Evolutionary conservation across 371 early-diverging fungal genomes (phyloP).

Genomic region (Circinella minor): DNA sequence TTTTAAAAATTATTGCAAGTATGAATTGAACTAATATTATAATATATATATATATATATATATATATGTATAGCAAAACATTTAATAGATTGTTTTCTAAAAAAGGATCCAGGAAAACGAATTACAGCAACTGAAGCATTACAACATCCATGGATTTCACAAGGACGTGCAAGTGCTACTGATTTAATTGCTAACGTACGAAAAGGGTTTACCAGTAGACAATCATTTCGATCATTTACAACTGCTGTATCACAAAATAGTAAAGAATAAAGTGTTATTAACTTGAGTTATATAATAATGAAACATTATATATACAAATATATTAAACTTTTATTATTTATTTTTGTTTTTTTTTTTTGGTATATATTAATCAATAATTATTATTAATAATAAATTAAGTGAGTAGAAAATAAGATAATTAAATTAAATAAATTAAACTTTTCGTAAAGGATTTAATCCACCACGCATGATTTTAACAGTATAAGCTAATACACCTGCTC

Average conservation of each 20-base stretch:
- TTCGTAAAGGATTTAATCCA: constrained; percentile 37
- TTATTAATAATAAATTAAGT: too few species aligned
- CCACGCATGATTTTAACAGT: constrained; percentile 34
- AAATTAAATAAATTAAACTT: constrained; percentile 21
- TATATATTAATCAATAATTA: too few species aligned
- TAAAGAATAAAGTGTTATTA: background rate
- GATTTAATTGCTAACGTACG: constrained; percentile 32
- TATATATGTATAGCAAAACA: constrained; percentile 68
- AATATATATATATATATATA: background rate
- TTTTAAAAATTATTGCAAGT: too few species aligned
- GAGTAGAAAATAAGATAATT: background rate
- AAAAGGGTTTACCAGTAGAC: constrained; percentile 24
- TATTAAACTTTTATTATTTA: too few species aligned
- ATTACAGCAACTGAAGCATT: constrained; percentile 79
- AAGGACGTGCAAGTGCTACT: constrained; percentile 31
- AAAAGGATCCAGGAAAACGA: constrained; percentile 71
- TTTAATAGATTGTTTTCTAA: constrained; percentile 74
- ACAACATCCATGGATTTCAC: constrained; percentile 75
- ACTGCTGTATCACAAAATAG: constrained; percentile 19
- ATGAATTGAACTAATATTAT: background rate
- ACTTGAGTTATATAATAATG: too few species aligned
- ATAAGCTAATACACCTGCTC: constrained; percentile 36
- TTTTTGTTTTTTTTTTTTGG: too few species aligned
- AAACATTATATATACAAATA: too few species aligned
- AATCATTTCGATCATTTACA: constrained; percentile 23